Evolutionary conservation across 228 moss, liverwort and hornwort genomes (phyloP), one percentile per base, ranked within the genome.

Genomic region (Sphagnum magellanicum): DNA sequence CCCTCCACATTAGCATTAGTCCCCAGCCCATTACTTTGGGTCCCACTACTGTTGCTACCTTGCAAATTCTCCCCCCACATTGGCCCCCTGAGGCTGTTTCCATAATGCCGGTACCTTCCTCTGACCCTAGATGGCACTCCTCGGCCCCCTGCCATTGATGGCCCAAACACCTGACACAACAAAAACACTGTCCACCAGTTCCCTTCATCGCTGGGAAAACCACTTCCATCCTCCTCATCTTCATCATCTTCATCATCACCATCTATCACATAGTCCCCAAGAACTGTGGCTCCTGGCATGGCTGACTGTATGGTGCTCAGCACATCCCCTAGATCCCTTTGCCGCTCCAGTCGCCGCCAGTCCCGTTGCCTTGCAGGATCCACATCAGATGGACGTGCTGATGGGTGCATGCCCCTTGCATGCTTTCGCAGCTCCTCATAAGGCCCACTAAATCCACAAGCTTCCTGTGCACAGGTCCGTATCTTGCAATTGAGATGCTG

Each of bases 401-500:
- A 72, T 4, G 97, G 97, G 65, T 97, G 97, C 48, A 90, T 88
- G 66, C 88, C 83, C 53, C 97, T 86, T 50, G 97, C 97, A 64
- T 97, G 97, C 72, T 97, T 93, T 32, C 97, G 93, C 7, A 97
- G 91, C 77, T 97, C 97, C 61, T 97, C 92, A 67, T 97, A 97
- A 0, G 89, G 88, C 65, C 97, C 97, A 61, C 67, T 81, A 68
- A 90, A 97, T 61, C 75, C 76, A 78, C 97, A 97, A 0, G 91
- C 75, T 70, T 97, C 97, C 64, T 97, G 97, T 0, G 97, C 91
- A 66, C 97, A 97, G 13, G 89, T 87, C 48, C 97, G 82, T 9
- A 82, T 81, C 67, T 97, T 97, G 48, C 91, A 90, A 72, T 97
- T 97, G 12, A 97, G 82, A 53, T 97, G 93, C 17, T 84, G 78